Base-by-base conservation (phyloP, 129 eudicot genomes). In the Escallonia herrerae region DNA sequence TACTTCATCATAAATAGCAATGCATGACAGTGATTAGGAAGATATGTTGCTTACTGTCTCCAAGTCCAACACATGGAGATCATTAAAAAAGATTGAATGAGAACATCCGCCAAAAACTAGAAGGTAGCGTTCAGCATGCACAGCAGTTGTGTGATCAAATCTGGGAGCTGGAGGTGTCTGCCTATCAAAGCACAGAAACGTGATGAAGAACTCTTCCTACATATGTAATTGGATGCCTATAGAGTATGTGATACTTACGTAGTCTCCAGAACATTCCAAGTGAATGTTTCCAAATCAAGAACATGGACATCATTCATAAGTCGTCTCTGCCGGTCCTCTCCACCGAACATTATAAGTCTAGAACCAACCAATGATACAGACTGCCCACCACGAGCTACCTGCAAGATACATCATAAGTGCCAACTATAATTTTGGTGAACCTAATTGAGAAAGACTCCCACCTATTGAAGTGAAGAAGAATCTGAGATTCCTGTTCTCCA, bases 301-400 rank as follows among this genome's bases (percentile, higher is more conserved):
- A 87, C 71, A 60, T 83, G 82, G 71, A 88, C 79, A 81, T 93
- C 98, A 79, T 88, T 93, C 69, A 85, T 63, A 56, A 88, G 76
- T 41, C 66, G 65, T 60, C 98, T 72, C 46, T 71, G 69, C 70
- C 65, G 65, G 72, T 83, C 98, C 87, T 88, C 95, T 51, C 98
- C 98, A 69, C 98, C 98, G 75, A 93, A 93, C 96, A 93, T 85
- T 72, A 93, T 72, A 56, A 93, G 84, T 74, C 79, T 93, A 33
- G 96, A 85, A 56, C 95, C 96, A 67, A 88, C 80, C 74, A 85
- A 59, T 12, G 98, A 81, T 43, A 88, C 79, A 51, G 98, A 93
- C 63, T 93, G 95, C 70, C 98, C 98, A 71, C 86, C 81, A 50
- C 98, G 89, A 74, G 95, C 89, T 71, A 85, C 81, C 97, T 91